These are phyloP conservation scores for Sedum album DNA, from an alignment of 164 flowering plant species.

Conservation along the genomic window DNA sequence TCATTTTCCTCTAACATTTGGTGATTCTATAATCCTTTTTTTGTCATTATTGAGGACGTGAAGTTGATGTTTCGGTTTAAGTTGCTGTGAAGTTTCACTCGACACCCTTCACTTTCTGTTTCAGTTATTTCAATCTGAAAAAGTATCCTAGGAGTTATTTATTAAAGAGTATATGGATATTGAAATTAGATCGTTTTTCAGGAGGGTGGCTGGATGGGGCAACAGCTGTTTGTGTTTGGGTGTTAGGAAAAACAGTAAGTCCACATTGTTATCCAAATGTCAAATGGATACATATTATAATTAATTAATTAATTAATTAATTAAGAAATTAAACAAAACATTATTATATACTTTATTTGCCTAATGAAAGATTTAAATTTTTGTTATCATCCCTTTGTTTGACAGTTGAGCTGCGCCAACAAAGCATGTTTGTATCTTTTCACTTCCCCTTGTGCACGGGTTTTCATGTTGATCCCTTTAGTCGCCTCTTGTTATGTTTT, in stretches of 20 bases:
- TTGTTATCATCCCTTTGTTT: not conserved
- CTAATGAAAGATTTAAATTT: not conserved
- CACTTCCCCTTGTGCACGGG: not conserved
- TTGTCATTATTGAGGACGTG: not conserved
- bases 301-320: too few species aligned
- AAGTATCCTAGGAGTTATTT: not conserved
- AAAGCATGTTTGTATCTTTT: not conserved
- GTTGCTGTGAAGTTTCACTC: not conserved
- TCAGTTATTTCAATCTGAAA: not conserved
- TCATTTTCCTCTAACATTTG: not conserved
- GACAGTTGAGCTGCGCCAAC: not conserved
- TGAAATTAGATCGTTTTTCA: too few species aligned
- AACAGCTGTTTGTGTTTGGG: constrained; percentile 87
- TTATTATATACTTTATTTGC: not conserved
- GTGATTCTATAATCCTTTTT: not conserved
- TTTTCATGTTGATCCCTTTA: not conserved
- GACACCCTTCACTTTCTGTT: not conserved
- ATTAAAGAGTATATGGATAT: too few species aligned
- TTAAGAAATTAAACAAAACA: not conserved
- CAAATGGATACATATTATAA: too few species aligned
- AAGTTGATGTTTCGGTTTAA: not conserved
- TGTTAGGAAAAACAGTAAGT: constrained; percentile 70
- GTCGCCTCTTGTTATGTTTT: not conserved
- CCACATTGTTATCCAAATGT: too few species aligned
- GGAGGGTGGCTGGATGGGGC: constrained; percentile 96